Conservation (phyloP, 768 basidiomycete genomes). For the Pulveroboletus frians region DNA sequence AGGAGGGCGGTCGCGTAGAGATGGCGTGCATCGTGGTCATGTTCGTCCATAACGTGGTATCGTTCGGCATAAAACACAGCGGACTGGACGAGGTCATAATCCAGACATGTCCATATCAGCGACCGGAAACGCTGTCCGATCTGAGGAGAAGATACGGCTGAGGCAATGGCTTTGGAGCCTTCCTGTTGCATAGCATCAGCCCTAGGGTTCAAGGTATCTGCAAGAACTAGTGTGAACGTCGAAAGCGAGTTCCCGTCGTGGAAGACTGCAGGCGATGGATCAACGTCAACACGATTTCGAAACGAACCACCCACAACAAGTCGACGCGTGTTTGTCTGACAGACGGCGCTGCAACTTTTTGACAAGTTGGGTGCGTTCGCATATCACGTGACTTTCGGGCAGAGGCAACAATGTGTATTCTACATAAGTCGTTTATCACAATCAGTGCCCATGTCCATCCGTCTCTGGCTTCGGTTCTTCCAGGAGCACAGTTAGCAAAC, state of each 20-base stretch:
- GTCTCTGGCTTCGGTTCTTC: conserved; percentile 67
- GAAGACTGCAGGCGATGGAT: conserved; percentile 2
- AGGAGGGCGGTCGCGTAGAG: conserved; percentile 78
- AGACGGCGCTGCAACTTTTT: neutral
- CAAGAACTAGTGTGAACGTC: conserved; percentile 17
- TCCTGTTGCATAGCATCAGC: conserved; percentile 53
- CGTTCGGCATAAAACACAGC: conserved; percentile 89
- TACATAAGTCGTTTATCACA: conserved; percentile 10
- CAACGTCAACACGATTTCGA: conserved; percentile 18
- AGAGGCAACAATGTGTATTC: neutral
- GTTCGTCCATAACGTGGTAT: conserved; percentile 65
- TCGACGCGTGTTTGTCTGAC: conserved; percentile 16
- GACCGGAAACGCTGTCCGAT: conserved; percentile 65
- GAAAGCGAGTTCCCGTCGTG: conserved; percentile 7
- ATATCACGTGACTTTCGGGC: conserved; percentile 28
- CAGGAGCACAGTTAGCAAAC: conserved; percentile 15
- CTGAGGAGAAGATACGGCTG: conserved; percentile 46
- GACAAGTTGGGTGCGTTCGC: conserved; percentile 18
- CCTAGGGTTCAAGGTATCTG: conserved; percentile 30
- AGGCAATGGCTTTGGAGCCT: conserved; percentile 28
- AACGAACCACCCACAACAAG: conserved; percentile 11
- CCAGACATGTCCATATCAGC: conserved; percentile 80
- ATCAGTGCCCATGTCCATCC: conserved; percentile 72
- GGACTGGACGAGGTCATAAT: conserved; percentile 70
- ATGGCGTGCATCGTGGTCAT: conserved; percentile 77